These are phyloP conservation scores for Ascodesmis nigricans DNA, from an alignment of 495 filamentous ascomycete genomes.

Conservation along the genomic window DNA sequence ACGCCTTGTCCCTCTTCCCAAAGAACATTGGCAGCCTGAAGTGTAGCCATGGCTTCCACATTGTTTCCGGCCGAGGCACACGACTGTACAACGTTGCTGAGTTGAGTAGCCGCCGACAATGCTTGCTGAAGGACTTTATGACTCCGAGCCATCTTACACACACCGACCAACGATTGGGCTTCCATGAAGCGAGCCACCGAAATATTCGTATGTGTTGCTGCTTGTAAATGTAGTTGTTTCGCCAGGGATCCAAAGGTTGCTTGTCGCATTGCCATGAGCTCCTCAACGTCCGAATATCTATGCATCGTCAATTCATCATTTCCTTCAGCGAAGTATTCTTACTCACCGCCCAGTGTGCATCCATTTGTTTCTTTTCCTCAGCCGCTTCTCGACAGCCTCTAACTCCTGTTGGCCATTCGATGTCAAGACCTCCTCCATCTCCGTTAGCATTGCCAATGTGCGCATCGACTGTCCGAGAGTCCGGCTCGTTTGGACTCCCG, in stretches of 20 bases:
- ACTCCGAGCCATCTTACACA: constrained; percentile 48
- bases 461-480: constrained; percentile 42
- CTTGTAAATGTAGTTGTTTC: constrained; percentile 38
- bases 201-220: constrained; percentile 28
- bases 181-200: constrained; percentile 44
- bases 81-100: constrained; percentile 46
- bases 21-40: constrained; percentile 69
- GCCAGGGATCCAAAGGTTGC: constrained; percentile 64
- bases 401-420: constrained; percentile 36
- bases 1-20: constrained; percentile 89
- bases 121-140: constrained; percentile 72
- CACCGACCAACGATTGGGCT: constrained; percentile 46
- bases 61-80: constrained; percentile 47
- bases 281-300: constrained; percentile 61
- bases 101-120: constrained; percentile 55
- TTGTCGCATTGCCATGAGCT: constrained; percentile 61
- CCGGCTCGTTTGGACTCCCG: constrained; percentile 33
- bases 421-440: constrained; percentile 55
- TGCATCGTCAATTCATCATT: background rate
- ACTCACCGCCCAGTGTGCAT: constrained; percentile 55
- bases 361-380: constrained; percentile 47
- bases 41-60: constrained; percentile 46
- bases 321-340: too few species aligned
- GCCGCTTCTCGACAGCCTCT: constrained; percentile 35
- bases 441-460: constrained; percentile 54